A percentile compares a stretch with the other conserved stretches of the same genome.
These are phyloP conservation scores for Grammothele lineata DNA, from an alignment of 768 basidiomycete genomes.

Conservation along the genomic window DNA sequence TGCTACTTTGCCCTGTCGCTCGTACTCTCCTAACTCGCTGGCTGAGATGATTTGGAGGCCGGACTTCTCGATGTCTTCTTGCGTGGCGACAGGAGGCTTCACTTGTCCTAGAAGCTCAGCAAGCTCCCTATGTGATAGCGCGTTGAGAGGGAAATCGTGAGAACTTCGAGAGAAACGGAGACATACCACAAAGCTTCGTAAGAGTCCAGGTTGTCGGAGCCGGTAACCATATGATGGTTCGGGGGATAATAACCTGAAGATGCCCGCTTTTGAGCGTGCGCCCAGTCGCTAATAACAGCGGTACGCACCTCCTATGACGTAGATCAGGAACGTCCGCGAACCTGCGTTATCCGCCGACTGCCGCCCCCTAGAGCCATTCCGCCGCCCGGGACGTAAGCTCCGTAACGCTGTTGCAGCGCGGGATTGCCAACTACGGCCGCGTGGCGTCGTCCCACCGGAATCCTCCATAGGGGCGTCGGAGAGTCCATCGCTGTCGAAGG, in stretches of 20 bases:
- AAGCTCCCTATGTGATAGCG: conserved; percentile 58
- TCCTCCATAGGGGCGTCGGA: conserved; percentile 4
- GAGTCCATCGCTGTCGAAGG: conserved; percentile 4
- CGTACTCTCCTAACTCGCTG: conserved; percentile 40
- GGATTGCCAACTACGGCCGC: conserved; percentile 50
- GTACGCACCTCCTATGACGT: conserved; percentile 74
- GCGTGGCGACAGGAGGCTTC: conserved; percentile 77
- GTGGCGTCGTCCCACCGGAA: conserved; percentile 14
- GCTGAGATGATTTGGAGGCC: conserved; percentile 71
- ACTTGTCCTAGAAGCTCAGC: conserved; percentile 79
- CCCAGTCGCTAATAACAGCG: not conserved
- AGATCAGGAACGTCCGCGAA: conserved; percentile 82
- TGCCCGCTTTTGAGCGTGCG: not conserved
- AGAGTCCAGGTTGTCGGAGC: conserved; percentile 66
- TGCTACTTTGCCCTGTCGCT: conserved; percentile 58
- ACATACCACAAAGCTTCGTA: conserved; percentile 74
- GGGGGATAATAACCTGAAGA: conserved; percentile 86
- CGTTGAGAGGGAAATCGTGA: not conserved
- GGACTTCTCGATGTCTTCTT: conserved; percentile 81
- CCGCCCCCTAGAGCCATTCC: conserved; percentile 14
- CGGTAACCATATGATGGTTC: conserved; percentile 85
- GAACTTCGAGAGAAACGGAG: not conserved
- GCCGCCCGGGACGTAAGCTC: conserved; percentile 34
- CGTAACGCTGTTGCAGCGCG: conserved; percentile 62
- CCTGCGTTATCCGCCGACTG: conserved; percentile 24